These are phyloP conservation scores for Colletotrichum scovillei DNA, from an alignment of 2,329 filamentous ascomycete genomes.

Conservation along the genomic window DNA sequence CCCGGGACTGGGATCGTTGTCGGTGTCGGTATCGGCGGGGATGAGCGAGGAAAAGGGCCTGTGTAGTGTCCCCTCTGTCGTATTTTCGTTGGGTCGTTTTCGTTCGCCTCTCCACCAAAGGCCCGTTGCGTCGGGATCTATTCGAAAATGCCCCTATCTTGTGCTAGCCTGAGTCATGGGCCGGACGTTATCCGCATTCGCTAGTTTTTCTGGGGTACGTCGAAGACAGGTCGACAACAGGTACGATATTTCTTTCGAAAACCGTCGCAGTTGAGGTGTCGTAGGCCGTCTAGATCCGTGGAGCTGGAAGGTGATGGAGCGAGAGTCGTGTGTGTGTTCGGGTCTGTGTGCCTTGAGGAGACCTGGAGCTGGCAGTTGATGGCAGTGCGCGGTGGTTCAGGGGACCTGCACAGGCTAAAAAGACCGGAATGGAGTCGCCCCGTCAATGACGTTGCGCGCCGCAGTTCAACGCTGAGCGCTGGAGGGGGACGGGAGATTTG, in stretches of 20 bases:
- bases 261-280: conserved; percentile 19
- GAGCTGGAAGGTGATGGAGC: conserved; percentile 7
- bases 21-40: conserved; percentile 21
- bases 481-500: conserved; percentile 15
- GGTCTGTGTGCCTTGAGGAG: neutral
- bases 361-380: neutral
- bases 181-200: neutral
- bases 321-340: conserved; percentile 11
- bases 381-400: conserved; percentile 3
- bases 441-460: conserved; percentile 32
- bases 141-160: conserved; percentile 12
- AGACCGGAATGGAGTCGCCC: conserved; percentile 32
- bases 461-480: conserved; percentile 4
- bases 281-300: conserved; percentile 10
- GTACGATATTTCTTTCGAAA: neutral
- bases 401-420: conserved; percentile 28
- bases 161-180: conserved; percentile 18
- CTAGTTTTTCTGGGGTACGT: neutral
- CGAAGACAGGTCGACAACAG: neutral
- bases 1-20: conserved; percentile 7
- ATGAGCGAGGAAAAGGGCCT: conserved; percentile 17
- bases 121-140: conserved; percentile 22
- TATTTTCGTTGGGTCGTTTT: conserved; percentile 27
- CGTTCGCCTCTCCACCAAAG: conserved; percentile 28
- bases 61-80: neutral